These are phyloP conservation scores for Vitis hybrid DNA, from an alignment of 177 flowering plant genomes.

Conservation along the genomic window DNA sequence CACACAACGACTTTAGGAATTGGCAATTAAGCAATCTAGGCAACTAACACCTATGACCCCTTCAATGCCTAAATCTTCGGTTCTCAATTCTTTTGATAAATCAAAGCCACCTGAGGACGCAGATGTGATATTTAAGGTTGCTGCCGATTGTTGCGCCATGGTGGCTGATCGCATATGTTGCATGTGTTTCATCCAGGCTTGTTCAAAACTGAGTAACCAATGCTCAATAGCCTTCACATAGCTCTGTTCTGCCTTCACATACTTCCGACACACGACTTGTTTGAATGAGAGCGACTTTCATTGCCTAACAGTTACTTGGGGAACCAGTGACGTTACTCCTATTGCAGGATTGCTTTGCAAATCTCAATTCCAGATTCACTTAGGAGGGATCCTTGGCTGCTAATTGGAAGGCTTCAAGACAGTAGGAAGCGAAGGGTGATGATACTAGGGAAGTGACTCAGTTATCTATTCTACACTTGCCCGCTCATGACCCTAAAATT, in stretches of 20 bases:
- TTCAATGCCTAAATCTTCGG: slow-evolving; percentile 64
- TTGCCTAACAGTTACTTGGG: no score
- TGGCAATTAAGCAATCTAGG: slow-evolving; percentile 78
- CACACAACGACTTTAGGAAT: slow-evolving; percentile 80
- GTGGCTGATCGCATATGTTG: slow-evolving; percentile 44
- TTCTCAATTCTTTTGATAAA: slow-evolving; percentile 5
- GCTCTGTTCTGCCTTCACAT: slow-evolving; percentile 52
- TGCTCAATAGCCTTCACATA: slow-evolving; percentile 42
- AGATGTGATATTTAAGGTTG: slow-evolving; percentile 34
- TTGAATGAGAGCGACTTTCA: no score
- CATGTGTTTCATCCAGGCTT: slow-evolving; percentile 52
- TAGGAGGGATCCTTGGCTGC: no score
- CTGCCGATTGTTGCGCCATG: slow-evolving; percentile 29
- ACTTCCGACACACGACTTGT: no score
- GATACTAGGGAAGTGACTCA: no score
- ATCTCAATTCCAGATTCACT: no score
- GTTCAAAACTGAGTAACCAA: slow-evolving; percentile 37
- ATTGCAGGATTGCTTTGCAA: no score
- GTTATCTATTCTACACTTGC: no score
- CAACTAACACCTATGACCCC: slow-evolving; percentile 86
- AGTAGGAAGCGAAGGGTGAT: no score
- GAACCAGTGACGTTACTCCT: no score
- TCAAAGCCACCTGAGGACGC: slow-evolving; percentile 32
- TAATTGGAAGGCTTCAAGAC: no score
- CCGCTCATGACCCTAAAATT: no score